Evolutionary conservation across 176 grass and related monocot species (phyloP), one percentile per base, ranked within the genome.

Genomic region (Saccharum spontaneum): DNA sequence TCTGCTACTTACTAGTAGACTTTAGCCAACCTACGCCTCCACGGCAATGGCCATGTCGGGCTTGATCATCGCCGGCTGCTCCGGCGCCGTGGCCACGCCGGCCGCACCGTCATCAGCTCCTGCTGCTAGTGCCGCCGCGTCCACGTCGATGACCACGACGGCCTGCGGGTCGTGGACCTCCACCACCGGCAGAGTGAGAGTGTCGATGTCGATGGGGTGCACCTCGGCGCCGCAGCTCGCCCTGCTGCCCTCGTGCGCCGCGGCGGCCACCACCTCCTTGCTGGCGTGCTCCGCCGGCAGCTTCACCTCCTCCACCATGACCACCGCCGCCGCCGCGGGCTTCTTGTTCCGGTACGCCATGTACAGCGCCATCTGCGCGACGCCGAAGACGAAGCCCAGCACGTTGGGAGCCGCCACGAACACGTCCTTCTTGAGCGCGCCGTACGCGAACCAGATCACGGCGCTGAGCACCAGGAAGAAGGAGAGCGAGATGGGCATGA

Each of bases 401-500:
- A 95, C 83, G 71, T 98, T 98, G 57, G 95, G 95, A 8, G 90
- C 7, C 80, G 93, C 93, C 71, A 98, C 91, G 80, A 92, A 95
- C 17, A 91, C 85, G 80, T 98, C 95, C 69, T 85, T 90, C 49
- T 84, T 95, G 1, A 98, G 67, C 66, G 89, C 60, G 26, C 95
- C 95, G 90, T 98, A 98, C 12, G 64, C 72, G 87, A 98, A 98
- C 95, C 95, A 98, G 74, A 98, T 71, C 41, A 95, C 79, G 0
- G 95, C 95, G 84, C 89, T 98, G 22, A 98, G 22, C 20, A 94
- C 92, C 73, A 98, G 91, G 89, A 87, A 92, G 79, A 98, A 90
- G 67, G 95, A 95, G 8, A 95, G 85, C 52, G 87, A 90, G 83
- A 95, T 88, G n/a, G 95, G 95, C 95, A 98, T 98, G 92, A 95